A percentile compares a stretch with the other conserved stretches of the same genome.
Evolutionary conservation across 192 early-diverging fungal genomes (phyloP).

Genomic region (Umbelopsis isabellina): DNA sequence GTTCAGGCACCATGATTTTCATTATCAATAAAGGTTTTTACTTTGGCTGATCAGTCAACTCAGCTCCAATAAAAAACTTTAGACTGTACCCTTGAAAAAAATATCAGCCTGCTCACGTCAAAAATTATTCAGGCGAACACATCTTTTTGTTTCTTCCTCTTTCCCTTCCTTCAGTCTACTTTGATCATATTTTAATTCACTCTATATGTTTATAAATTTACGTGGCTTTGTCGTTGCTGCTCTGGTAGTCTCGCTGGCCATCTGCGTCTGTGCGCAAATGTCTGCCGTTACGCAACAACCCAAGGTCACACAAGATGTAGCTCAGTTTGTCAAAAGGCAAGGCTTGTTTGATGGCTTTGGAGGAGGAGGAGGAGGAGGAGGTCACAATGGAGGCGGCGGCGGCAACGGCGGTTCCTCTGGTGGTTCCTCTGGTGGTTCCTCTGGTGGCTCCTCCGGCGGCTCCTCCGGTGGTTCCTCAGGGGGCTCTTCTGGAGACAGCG

Average conservation of each 20-base stretch:
- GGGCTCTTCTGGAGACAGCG: too few relatives aligned
- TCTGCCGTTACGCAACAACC: neutral
- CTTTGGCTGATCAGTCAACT: too few relatives aligned
- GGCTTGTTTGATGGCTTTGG: neutral
- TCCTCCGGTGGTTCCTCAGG: too few relatives aligned
- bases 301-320: slow-evolving; percentile 11
- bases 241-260: neutral
- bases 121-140: neutral
- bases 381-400: too few relatives aligned
- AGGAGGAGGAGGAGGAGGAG: too few relatives aligned
- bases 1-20: too few relatives aligned
- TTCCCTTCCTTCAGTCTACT: neutral
- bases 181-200: neutral
- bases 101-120: neutral
- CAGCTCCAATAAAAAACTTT: too few relatives aligned
- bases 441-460: too few relatives aligned
- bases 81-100: too few relatives aligned
- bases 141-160: neutral
- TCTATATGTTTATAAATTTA: neutral
- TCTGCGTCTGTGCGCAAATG: slow-evolving; percentile 13
- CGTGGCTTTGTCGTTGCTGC: neutral
- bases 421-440: too few relatives aligned
- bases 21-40: too few relatives aligned
- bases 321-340: neutral
- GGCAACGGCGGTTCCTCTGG: too few relatives aligned